A percentile compares a stretch with the other conserved stretches of the same genome.
phyloP scores from a whole-genome alignment of 2,329 filamentous ascomycete genomes.

The Colletotrichum tamarilloi region DNA sequence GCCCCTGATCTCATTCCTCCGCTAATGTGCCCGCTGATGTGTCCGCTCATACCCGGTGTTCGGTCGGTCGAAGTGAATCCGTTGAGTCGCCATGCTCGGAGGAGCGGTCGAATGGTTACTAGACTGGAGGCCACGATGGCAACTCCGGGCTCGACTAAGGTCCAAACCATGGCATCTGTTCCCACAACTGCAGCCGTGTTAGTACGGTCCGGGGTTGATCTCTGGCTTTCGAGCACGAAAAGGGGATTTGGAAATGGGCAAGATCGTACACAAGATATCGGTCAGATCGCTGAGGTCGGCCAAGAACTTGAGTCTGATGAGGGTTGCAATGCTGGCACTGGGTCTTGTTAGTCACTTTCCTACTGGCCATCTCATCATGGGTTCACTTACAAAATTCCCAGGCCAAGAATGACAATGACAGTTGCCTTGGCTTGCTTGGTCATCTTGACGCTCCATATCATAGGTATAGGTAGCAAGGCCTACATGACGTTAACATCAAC shows the following conservation, averaged over 20 bases:
- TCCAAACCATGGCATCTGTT: conserved; percentile 67
- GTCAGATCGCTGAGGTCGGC: conserved; percentile 54
- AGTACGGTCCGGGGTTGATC: background rate
- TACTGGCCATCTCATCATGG: background rate
- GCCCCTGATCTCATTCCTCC: conserved; percentile 44
- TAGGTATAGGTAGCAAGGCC: conserved; percentile 63
- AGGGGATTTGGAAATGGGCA: background rate
- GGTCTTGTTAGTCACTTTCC: background rate
- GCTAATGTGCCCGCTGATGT: conserved; percentile 28
- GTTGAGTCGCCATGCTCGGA: conserved; percentile 58
- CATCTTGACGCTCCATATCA: conserved; percentile 67
- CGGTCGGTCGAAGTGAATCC: conserved; percentile 58
- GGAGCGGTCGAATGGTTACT: conserved; percentile 65
- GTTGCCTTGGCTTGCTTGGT: conserved; percentile 62
- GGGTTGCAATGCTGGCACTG: conserved; percentile 65
- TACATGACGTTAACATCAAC: conserved; percentile 36
- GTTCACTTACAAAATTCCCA: conserved; percentile 60
- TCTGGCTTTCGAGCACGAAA: background rate
- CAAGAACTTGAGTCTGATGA: conserved; percentile 62
- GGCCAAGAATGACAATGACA: conserved; percentile 59
- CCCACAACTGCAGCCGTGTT: conserved; percentile 50
- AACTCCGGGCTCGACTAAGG: conserved; percentile 66
- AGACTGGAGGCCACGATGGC: conserved; percentile 66
- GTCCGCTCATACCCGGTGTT: conserved; percentile 43
- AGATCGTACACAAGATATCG: conserved; percentile 60